Evolutionary conservation across 768 basidiomycete species (phyloP).

Genomic region (Termitomyces sp.): DNA sequence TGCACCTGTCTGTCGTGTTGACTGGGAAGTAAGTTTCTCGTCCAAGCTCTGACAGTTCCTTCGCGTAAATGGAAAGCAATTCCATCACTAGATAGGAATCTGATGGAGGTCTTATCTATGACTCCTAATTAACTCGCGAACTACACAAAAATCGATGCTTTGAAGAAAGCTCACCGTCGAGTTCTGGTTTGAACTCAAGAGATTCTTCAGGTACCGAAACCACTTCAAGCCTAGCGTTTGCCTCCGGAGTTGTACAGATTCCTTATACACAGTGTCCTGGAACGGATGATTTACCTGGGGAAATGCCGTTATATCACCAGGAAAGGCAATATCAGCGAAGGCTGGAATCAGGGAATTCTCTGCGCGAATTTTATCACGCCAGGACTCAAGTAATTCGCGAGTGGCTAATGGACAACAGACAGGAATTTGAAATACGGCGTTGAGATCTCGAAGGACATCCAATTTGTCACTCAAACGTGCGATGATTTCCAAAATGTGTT

Average conservation of each 20-base stretch:
- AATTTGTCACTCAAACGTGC: background rate
- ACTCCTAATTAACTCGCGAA: background rate
- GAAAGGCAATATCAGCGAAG: background rate
- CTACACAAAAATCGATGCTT: background rate
- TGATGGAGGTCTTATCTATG: background rate
- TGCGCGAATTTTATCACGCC: background rate
- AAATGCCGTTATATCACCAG: background rate
- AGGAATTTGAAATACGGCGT: background rate
- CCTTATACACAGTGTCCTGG: background rate
- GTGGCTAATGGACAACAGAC: background rate
- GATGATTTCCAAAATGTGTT: background rate
- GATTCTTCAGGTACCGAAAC: background rate
- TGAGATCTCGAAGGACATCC: background rate
- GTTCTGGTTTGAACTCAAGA: background rate
- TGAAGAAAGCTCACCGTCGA: background rate
- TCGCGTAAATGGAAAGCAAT: background rate
- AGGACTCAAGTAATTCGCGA: background rate
- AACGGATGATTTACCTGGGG: background rate
- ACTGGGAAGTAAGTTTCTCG: background rate
- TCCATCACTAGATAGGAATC: background rate
- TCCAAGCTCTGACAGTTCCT: background rate
- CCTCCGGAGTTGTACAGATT: background rate
- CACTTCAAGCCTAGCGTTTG: background rate
- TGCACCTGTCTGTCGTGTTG: background rate
- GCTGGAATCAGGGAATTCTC: background rate